phyloP scores from a whole-genome alignment of 441 rosid genomes.

The Isatis lusitanica region DNA sequence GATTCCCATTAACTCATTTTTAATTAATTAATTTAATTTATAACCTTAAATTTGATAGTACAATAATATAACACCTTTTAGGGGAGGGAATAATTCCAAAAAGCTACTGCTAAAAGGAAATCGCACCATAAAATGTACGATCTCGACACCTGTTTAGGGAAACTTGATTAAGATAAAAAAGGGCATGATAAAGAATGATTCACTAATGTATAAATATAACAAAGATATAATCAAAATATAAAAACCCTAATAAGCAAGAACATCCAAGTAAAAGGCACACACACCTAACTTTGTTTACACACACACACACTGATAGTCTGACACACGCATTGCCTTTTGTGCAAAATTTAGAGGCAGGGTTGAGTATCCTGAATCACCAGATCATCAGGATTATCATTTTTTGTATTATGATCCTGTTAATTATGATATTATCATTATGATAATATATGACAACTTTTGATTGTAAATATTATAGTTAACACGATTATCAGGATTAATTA shows the following conservation, averaged over 20 bases:
- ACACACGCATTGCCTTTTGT: not conserved
- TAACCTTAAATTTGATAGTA: slow-evolving; percentile 21
- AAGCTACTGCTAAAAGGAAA: slow-evolving; percentile 20
- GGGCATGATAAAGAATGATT: not conserved
- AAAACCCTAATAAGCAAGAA: slow-evolving; percentile 16
- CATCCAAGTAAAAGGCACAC: slow-evolving; percentile 6
- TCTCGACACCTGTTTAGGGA: slow-evolving; percentile 30
- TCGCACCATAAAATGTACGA: slow-evolving; percentile 9
- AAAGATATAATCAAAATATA: not conserved
- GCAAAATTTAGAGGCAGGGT: not conserved
- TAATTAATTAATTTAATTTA: not conserved
- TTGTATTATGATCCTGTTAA: no score
- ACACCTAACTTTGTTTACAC: slow-evolving; percentile 8
- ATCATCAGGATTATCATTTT: not conserved
- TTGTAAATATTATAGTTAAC: not conserved
- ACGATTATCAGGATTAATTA: not conserved
- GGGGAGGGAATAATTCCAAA: slow-evolving; percentile 32
- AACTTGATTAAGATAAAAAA: slow-evolving; percentile 12
- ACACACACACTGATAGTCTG: not conserved
- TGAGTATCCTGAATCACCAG: not conserved
- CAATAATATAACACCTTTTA: slow-evolving; percentile 15
- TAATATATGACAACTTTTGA: not conserved
- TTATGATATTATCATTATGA: no score
- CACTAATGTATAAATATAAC: not conserved
- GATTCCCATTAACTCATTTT: slow-evolving; percentile 27